A percentile compares a stretch with the other conserved stretches of the same genome.
Conservation (phyloP, 345 rosid genomes). For the Acer saccharum region DNA sequence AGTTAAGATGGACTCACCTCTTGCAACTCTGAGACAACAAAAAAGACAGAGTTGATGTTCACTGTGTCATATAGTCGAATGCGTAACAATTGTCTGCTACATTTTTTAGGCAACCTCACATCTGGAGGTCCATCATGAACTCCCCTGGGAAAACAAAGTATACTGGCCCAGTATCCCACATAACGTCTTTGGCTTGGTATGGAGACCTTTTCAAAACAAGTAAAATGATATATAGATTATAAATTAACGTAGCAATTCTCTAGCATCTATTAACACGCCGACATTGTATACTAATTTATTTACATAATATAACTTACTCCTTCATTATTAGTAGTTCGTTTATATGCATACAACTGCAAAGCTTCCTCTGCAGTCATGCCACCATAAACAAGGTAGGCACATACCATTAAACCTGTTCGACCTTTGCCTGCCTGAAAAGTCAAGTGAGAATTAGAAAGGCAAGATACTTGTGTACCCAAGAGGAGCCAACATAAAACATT, state of each 20-base stretch:
- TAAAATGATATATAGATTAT: no score
- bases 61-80: conserved; percentile 80
- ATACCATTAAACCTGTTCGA: conserved; percentile 89
- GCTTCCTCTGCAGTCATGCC: conserved; percentile 90
- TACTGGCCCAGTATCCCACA: conserved; percentile 71
- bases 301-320: conserved; percentile 60
- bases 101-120: conserved; percentile 58
- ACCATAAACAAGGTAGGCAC: conserved; percentile 77
- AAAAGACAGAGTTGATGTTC: conserved; percentile 67
- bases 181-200: conserved; percentile 96
- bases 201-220: conserved; percentile 60
- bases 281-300: background rate
- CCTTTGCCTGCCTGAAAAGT: conserved; percentile 91
- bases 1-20: conserved; percentile 47
- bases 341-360: conserved; percentile 76
- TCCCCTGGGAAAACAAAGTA: conserved; percentile 48
- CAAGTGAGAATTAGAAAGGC: conserved; percentile 4
- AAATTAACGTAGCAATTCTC: background rate
- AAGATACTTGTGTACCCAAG: background rate
- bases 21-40: conserved; percentile 83
- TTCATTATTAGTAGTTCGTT: conserved; percentile 91
- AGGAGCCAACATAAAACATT: background rate
- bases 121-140: conserved; percentile 45
- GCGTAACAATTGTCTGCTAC: conserved; percentile 69
- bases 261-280: background rate